These are phyloP conservation scores for Wickerhamiella spandovensis DNA, from an alignment of 805 yeast species.

Conservation along the genomic window DNA sequence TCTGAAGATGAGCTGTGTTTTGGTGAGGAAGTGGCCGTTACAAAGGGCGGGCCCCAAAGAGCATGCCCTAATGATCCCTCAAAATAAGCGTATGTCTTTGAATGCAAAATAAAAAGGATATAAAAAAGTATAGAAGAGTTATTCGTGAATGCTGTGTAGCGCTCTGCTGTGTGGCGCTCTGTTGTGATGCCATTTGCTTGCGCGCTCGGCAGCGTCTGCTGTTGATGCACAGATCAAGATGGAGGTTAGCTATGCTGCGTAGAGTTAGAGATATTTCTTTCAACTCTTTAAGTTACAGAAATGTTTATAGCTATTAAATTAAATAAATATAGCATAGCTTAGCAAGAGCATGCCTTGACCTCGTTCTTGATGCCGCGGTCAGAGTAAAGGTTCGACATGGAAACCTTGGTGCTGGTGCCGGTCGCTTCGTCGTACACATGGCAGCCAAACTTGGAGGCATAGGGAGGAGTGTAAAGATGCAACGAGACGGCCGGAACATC, in stretches of 20 bases:
- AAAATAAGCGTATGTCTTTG: background rate
- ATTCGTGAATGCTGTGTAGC: no score
- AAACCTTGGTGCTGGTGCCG: slow-evolving; percentile 25
- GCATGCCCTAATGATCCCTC: background rate
- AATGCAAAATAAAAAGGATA: background rate
- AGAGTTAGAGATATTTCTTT: no score
- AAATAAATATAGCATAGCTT: background rate
- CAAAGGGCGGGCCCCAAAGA: no score
- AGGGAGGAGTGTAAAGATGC: slow-evolving; percentile 68
- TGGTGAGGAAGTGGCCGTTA: background rate
- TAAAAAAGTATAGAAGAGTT: background rate
- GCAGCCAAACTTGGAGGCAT: slow-evolving; percentile 42
- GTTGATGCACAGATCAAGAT: no score
- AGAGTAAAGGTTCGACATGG: slow-evolving; percentile 44
- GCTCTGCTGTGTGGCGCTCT: no score
- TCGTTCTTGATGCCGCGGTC: slow-evolving; percentile 36
- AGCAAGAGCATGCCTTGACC: slow-evolving; percentile 3
- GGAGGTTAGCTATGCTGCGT: no score
- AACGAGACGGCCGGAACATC: slow-evolving; percentile 42
- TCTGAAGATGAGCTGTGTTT: background rate
- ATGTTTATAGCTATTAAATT: background rate
- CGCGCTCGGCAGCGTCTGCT: no score
- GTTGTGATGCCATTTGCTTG: no score
- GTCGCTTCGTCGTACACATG: slow-evolving; percentile 32
- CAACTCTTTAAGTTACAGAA: background rate